These are phyloP conservation scores for Erythrobasidium yunnanense DNA, from an alignment of 768 basidiomycete genomes.

Conservation along the genomic window DNA sequence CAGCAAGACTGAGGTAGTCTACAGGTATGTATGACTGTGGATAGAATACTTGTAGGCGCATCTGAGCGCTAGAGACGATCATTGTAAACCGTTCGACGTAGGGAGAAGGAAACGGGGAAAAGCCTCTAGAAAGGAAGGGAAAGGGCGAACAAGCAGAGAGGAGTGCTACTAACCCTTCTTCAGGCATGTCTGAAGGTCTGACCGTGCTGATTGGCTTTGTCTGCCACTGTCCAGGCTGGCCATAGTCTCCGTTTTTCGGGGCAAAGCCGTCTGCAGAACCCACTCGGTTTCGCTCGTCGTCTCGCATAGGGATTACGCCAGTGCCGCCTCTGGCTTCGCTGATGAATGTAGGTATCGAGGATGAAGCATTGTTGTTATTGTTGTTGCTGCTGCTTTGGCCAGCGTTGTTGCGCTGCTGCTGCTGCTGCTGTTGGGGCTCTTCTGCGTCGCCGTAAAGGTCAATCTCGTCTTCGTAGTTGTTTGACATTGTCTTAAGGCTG, in stretches of 20 bases:
- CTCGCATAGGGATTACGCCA: slow-evolving; percentile 3
- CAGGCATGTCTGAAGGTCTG: slow-evolving; percentile 25
- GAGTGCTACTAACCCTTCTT: slow-evolving; percentile 24
- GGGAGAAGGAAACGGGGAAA: not conserved
- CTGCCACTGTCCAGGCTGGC: slow-evolving; percentile 22
- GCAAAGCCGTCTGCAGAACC: not conserved
- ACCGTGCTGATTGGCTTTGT: slow-evolving; percentile 22
- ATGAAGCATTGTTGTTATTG: not conserved
- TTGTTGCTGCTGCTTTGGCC: not conserved
- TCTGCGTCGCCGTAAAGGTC: slow-evolving; percentile 24
- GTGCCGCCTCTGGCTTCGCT: slow-evolving; percentile 23
- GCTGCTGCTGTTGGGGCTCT: not conserved
- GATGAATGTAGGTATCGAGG: slow-evolving; percentile 24
- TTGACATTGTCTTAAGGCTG: not conserved
- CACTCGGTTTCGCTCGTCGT: not conserved
- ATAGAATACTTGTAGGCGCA: too few relatives aligned
- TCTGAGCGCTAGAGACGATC: too few relatives aligned
- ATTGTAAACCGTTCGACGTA: not conserved
- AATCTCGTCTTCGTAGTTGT: slow-evolving; percentile 24
- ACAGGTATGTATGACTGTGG: too few relatives aligned
- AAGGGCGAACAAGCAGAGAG: slow-evolving; percentile 3
- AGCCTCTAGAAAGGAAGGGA: slow-evolving; percentile 1
- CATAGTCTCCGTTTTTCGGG: slow-evolving; percentile 18
- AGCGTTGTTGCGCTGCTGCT: not conserved
- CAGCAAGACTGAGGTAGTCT: too few relatives aligned